Percentiles rank a stretch among this genome's conserved stretches.
Conservation (phyloP, 2,329 filamentous ascomycete species). For the Aspergillus novoparasiticus region DNA sequence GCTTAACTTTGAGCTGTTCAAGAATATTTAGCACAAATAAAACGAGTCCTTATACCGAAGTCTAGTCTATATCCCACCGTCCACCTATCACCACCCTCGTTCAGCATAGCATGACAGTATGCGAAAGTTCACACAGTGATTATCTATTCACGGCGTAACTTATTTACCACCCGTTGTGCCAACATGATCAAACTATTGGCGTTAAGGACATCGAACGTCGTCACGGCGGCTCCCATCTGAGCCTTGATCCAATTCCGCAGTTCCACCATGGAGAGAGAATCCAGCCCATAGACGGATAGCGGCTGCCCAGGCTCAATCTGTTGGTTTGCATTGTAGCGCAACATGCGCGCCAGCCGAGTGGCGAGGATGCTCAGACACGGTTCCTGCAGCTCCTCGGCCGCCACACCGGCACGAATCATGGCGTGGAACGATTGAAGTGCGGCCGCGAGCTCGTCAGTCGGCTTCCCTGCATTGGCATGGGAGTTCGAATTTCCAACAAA, state of each 20-base stretch:
- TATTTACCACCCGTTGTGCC: constrained; percentile 3
- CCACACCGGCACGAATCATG: not conserved
- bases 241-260: constrained; percentile 14
- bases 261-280: constrained; percentile 15
- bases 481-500: not conserved
- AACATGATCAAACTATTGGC: constrained; percentile 13
- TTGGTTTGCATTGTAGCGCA: constrained; percentile 8
- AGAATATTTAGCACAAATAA: too few species aligned
- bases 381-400: not conserved
- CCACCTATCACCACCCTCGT: too few species aligned
- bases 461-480: not conserved
- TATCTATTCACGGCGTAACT: constrained; percentile 3
- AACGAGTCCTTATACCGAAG: too few species aligned
- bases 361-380: constrained; percentile 4
- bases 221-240: constrained; percentile 11
- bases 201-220: constrained; percentile 10
- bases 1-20: too few species aligned
- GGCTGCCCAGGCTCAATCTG: constrained; percentile 12
- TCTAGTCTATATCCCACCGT: too few species aligned
- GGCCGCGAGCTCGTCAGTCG: not conserved
- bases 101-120: too few species aligned
- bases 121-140: not conserved
- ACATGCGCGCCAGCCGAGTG: constrained; percentile 9
- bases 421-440: constrained; percentile 5
- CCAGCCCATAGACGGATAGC: constrained; percentile 13